Conservation (phyloP, 257 asterid species). For the Ehretia macrophylla region DNA sequence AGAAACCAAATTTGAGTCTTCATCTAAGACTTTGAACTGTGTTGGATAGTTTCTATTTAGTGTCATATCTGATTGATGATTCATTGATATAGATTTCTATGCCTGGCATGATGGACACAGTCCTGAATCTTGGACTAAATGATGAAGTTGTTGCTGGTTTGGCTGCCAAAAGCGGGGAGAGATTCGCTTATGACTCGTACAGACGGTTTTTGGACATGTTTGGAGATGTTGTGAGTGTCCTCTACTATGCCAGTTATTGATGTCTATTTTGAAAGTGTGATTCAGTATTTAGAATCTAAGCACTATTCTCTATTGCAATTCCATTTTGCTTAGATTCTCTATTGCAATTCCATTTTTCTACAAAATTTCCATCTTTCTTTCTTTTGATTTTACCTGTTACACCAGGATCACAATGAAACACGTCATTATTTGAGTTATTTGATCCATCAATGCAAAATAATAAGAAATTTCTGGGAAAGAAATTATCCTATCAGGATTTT, state of each 20-base stretch:
- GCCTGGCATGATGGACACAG: slow-evolving; percentile 99
- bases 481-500: background rate
- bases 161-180: slow-evolving; percentile 86
- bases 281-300: background rate
- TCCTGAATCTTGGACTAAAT: slow-evolving; percentile 85
- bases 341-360: too few relatives aligned
- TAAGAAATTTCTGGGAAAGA: background rate
- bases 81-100: slow-evolving; percentile 56
- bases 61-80: background rate
- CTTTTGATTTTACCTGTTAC: background rate
- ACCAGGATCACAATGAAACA: background rate
- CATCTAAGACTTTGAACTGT: background rate
- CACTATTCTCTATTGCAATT: too few relatives aligned
- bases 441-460: background rate
- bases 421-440: too few relatives aligned
- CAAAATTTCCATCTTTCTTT: too few relatives aligned
- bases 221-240: slow-evolving; percentile 74
- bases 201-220: slow-evolving; percentile 95
- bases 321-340: too few relatives aligned
- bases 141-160: slow-evolving; percentile 82
- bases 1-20: too few relatives aligned
- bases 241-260: background rate
- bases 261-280: background rate
- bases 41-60: too few relatives aligned
- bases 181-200: slow-evolving; percentile 89